phyloP scores from a whole-genome alignment of 768 basidiomycete genomes.

The Boletus tomentosulus region DNA sequence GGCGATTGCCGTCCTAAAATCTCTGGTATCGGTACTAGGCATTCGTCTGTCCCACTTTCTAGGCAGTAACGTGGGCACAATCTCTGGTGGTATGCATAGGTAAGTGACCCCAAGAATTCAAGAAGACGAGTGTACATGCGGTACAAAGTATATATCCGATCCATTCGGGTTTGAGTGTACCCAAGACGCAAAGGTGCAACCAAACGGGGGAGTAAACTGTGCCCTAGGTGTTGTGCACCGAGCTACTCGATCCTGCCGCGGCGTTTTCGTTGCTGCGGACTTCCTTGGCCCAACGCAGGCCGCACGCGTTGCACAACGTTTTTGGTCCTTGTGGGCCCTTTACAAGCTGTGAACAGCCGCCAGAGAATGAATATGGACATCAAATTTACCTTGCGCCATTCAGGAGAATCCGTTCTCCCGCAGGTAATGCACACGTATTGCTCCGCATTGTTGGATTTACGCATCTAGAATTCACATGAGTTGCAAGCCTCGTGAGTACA shows the following conservation, averaged over 20 bases:
- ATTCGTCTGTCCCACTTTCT: slow-evolving; percentile 5
- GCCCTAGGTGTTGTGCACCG: slow-evolving; percentile 16
- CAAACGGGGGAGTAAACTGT: not conserved
- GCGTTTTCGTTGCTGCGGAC: slow-evolving; percentile 41
- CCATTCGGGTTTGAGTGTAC: not conserved
- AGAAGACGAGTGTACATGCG: slow-evolving; percentile 12
- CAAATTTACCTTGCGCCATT: slow-evolving; percentile 81
- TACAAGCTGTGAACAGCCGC: slow-evolving; percentile 14
- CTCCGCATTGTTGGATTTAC: slow-evolving; percentile 47
- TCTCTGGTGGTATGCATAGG: slow-evolving; percentile 9
- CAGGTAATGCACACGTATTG: slow-evolving; percentile 90
- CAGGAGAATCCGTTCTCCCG: slow-evolving; percentile 92
- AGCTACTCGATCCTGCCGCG: slow-evolving; percentile 19
- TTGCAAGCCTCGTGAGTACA: not conserved
- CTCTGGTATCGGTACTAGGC: slow-evolving; percentile 2
- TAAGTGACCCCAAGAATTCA: slow-evolving; percentile 12
- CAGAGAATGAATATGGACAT: not conserved
- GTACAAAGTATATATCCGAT: slow-evolving; percentile 2
- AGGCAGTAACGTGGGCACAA: slow-evolving; percentile 2
- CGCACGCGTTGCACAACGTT: slow-evolving; percentile 97
- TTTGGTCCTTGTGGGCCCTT: slow-evolving; percentile 93
- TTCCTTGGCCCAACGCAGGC: slow-evolving; percentile 88
- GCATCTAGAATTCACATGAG: slow-evolving; percentile 14
- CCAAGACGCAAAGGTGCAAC: not conserved
- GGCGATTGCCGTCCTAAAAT: not conserved